Evolutionary conservation across 148 eudicot species (phyloP), one percentile per base, ranked within the genome.

Genomic region (Selenicereus undatus): DNA sequence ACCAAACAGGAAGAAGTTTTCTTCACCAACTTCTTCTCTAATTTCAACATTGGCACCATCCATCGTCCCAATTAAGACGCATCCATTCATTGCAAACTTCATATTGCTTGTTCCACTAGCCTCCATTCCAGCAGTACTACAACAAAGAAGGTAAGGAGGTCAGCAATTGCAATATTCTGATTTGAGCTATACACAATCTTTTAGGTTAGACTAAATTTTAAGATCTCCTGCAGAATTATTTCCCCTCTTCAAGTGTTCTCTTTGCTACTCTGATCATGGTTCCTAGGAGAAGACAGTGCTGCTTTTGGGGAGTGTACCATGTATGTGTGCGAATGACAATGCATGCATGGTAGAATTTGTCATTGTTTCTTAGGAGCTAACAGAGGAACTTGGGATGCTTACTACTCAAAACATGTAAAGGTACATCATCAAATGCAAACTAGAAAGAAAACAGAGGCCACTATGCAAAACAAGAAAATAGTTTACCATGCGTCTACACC

Each of bases 41-140:
- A 93, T 91, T 82, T 93, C 97, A 54, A 93, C 97, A 84, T 93
- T 93, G 82, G 97, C 97, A 39, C 97, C 97, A 80, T 92, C 97
- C 70, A 92, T 81, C 65, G 97, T 92, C 73, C 97, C 97, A 79
- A 92, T 91, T 83, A 88, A 82, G 76, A 90, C 74, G 82, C 97
- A 93, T 39, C 97, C 97, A 50, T 93, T 93, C 97, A 93, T 93
- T 56, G 97, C 81, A 86, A 93, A 93, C 87, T 93, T 93, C 97
- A 93, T 93, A 86, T 93, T 93, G 89, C 97, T 93, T 71, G 97
- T 93, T 83, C 97, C 97, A 85, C 97, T 93, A 54, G 97, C 94
- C 87, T 93, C 97, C 97, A 93, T 93, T 42, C 97, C 97, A 84
- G 97, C 97, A 80, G 94, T 92, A 81, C 97, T 91, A 24, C 30